Evolutionary conservation across 2,329 filamentous ascomycete species (phyloP), one percentile per base, ranked within the genome.

Genomic region (Microcera coccophila): DNA sequence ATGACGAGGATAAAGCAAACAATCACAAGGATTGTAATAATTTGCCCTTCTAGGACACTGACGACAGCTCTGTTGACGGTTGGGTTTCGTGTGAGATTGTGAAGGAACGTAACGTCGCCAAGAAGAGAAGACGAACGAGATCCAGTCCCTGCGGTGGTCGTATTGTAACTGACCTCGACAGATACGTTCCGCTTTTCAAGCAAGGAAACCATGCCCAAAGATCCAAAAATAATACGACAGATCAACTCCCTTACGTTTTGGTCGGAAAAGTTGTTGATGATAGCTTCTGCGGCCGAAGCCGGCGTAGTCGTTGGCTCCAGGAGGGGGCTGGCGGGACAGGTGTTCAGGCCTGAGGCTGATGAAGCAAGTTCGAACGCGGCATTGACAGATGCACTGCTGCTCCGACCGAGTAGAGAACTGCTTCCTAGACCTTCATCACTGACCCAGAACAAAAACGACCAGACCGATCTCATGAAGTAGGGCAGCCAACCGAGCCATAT

Each of bases 1-100:
- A 98, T 98, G 32, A 98, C 83, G n/a, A 98, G 71, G 45, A 98
- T 96, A 65, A 97, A 98, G 44, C 85, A 90, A 34, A 95, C 78
- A 7, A 98, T 91, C 38, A 97, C 88, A 10, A 94, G 70, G 5
- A 96, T 71, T 1, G 91, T 98, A 54, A 98, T 95, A 36, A 97
- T 79, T 61, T 95, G 90, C 4, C 93, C 93, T 68, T 98, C 93
- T 3, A 96, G 71, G 1, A 91, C 80, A 53, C 90, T 85, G 39
- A 97, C 82, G 14, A 96, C 68, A 39, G 85, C 76, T 36, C 84
- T 81, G 63, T 97, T 97, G 44, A 94, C 60, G 12, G 78, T 73
- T 1, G 84, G 75, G 37, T 82, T 87, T 4, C 81, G 73, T 0
- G 89, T 94, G 17, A 85, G 64, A 40, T 76, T 81, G 32, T 72